A percentile compares a stretch with the other conserved stretches of the same genome.
Evolutionary conservation across 2,329 filamentous ascomycete genomes (phyloP).

Genomic region (Aspergillus brasiliensis): DNA sequence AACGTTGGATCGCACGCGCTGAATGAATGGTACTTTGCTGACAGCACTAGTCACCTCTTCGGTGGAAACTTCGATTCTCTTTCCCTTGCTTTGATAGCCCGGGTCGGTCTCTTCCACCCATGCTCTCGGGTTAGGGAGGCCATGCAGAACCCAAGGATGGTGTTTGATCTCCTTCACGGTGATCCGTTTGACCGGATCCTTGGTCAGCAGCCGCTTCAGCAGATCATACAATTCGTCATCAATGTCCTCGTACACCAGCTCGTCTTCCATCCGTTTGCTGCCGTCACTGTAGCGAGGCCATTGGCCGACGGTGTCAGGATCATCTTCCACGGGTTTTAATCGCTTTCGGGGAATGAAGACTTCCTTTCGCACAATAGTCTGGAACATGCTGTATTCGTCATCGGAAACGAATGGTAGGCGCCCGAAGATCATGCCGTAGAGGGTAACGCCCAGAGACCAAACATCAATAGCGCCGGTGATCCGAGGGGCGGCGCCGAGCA

Average conservation of each 20-base stretch:
- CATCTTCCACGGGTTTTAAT: conserved; percentile 68
- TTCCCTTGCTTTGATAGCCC: conserved; percentile 72
- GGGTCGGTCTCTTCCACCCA: conserved; percentile 98
- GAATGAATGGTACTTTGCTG: conserved; percentile 82
- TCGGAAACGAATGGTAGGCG: conserved; percentile 91
- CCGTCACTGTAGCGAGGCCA: conserved; percentile 57
- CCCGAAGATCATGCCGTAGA: conserved; percentile 93
- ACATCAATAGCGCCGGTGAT: conserved; percentile 94
- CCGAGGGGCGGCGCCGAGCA: conserved; percentile 63
- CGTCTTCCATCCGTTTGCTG: conserved; percentile 74
- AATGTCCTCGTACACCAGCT: conserved; percentile 82
- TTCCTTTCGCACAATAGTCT: conserved; percentile 87
- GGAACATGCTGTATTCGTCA: conserved; percentile 89
- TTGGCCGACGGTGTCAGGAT: conserved; percentile 48
- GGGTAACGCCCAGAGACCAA: conserved; percentile 93
- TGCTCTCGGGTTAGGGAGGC: conserved; percentile 69
- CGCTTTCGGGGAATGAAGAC: conserved; percentile 82
- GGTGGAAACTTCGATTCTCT: conserved; percentile 88
- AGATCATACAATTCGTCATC: conserved; percentile 79
- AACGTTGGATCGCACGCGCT: conserved; percentile 78
- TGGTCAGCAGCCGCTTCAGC: conserved; percentile 75
- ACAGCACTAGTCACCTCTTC: conserved; percentile 89
- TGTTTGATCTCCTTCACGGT: conserved; percentile 89
- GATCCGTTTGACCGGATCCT: conserved; percentile 87
- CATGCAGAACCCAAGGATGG: conserved; percentile 85